These are phyloP conservation scores for Galerina marginata DNA, from an alignment of 768 basidiomycete species.

Conservation along the genomic window DNA sequence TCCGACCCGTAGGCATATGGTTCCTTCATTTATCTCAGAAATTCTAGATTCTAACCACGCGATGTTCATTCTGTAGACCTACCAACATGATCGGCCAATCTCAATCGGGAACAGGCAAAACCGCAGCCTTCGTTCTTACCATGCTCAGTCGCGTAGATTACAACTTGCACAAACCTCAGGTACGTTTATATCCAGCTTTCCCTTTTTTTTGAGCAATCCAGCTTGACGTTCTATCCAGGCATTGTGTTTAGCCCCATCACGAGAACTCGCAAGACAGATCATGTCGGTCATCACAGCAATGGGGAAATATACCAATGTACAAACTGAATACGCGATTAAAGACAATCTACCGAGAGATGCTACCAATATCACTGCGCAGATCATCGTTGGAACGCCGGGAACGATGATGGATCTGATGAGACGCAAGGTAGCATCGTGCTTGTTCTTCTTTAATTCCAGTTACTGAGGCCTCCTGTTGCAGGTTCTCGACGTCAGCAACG, in stretches of 20 bases:
- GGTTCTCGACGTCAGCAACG: conserved; percentile 76
- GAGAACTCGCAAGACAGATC: conserved; percentile 97
- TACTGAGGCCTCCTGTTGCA: conserved; percentile 12
- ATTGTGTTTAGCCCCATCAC: conserved; percentile 95
- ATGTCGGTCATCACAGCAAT: conserved; percentile 93
- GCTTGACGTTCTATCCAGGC: conserved; percentile 55
- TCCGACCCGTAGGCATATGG: conserved; percentile 72
- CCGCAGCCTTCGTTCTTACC: conserved; percentile 95
- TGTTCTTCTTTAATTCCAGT: background rate
- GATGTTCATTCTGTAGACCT: conserved; percentile 58
- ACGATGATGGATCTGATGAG: conserved; percentile 90
- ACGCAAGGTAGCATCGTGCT: conserved; percentile 45
- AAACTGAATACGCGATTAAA: conserved; percentile 96
- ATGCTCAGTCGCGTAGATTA: conserved; percentile 97
- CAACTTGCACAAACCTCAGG: conserved; percentile 82
- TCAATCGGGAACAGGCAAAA: conserved; percentile 99
- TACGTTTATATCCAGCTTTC: conserved; percentile 29
- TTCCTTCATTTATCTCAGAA: background rate
- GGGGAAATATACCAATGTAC: conserved; percentile 93
- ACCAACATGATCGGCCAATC: conserved; percentile 99
- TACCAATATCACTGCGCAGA: conserved; percentile 78
- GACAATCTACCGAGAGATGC: conserved; percentile 75
- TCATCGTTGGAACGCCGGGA: conserved; percentile 96
- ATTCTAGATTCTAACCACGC: background rate
- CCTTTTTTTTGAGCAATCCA: background rate